phyloP scores from a whole-genome alignment of 305 asterid genomes.

The Solanum hybrid region DNA sequence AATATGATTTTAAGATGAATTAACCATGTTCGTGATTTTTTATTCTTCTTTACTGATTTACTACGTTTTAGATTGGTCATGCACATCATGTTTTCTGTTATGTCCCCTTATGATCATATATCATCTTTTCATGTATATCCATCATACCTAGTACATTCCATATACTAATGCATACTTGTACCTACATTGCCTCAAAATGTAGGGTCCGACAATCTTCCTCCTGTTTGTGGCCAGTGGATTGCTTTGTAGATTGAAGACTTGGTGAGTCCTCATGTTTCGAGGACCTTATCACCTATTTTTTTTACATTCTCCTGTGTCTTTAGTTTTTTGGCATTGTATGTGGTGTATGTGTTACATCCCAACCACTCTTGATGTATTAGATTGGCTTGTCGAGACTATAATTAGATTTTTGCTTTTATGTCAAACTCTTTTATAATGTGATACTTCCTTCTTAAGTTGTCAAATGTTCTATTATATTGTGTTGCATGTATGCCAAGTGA shows the following conservation, averaged over 20 bases:
- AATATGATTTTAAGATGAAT: not conserved
- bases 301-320: not conserved
- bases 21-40: not conserved
- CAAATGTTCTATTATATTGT: no score
- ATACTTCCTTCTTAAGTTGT: not conserved
- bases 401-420: not conserved
- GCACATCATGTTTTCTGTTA: not conserved
- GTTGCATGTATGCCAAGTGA: not conserved
- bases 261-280: not conserved
- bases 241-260: not conserved
- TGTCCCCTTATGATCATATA: not conserved
- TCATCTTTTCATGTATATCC: not conserved
- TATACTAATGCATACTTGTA: not conserved
- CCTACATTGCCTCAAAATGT: not conserved
- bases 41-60: not conserved
- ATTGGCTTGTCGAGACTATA: not conserved
- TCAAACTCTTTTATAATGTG: not conserved
- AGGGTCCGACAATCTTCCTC: not conserved
- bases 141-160: not conserved
- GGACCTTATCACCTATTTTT: not conserved
- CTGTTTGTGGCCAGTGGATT: not conserved
- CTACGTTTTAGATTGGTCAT: not conserved
- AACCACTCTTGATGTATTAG: not conserved
- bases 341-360: not conserved
- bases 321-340: not conserved